Base-by-base conservation (phyloP, 2,329 filamentous ascomycete genomes). In the Trichoderma oligosporum region DNA sequence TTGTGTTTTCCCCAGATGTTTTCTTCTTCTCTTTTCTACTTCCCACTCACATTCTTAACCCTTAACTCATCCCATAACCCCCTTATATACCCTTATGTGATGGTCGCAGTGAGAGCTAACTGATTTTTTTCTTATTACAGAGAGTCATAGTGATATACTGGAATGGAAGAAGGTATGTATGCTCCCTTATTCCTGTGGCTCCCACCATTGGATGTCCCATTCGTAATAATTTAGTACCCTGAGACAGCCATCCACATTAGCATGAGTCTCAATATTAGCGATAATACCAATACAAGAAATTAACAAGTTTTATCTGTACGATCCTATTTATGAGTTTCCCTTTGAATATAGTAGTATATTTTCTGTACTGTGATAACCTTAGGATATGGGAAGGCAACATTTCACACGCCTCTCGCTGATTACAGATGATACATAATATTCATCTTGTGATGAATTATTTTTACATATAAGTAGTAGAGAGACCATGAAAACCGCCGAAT, bases 111-210 rank as follows among this genome's bases (percentile, higher is more conserved):
- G 61, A 61, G 54, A 57, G 63, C 67, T 66, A 61, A 67, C 57
- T 29, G 38, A 46, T 48, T 59, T 18, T 55, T 62, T 61, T 48
- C 59, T 18, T 55, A 61, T 61, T 53, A 31, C 46, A 59, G 57
- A 57, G 63, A 54, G 60, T 56, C 53, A 54, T 46, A 55, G 56
- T 56, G 57, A 58, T 58, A 51, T 24, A 33, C 27, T 46, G 54
- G 61, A 42, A 56, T 62, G 24, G 46, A 56, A 58, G 61, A 59
- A 66, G 66, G 67, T 66, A 66, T 60, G 65, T 66, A 64, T 58
- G 61, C 64, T 36, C 45, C 7, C 22, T 27, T n/a, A 20, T 11
- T 9, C 27, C 8, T 31, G n/a, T 29, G 4, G n/a, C 6, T 38
- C 47, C 16, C 20, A 9, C 18, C 4, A 31, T 24, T 35, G 16